Base-by-base conservation (phyloP, 306 rosid genomes). In the Medicago lupulina region DNA sequence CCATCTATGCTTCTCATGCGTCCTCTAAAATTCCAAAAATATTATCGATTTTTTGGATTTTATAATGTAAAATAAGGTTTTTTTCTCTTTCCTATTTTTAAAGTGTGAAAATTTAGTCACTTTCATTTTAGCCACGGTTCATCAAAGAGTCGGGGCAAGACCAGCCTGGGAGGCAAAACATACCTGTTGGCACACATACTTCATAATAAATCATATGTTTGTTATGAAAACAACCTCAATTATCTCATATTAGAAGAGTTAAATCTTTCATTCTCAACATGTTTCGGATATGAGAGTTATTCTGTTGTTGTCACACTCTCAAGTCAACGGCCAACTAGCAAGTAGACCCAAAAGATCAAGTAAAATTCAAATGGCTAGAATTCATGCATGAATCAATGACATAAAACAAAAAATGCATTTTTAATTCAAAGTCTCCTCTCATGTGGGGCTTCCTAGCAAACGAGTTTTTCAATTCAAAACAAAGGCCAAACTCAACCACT, bases 401-500 rank as follows among this genome's bases (percentile, higher is more conserved):
- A 64, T 54, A 63, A 81, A 53, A 63, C 66, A 76, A 7, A 39
- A 81, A 54, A 28, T 54, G 2, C 9, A 17, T 25, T 76, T 53
- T 8, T 47, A 23, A 49, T 58, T 71, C 64, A 72, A 82, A 82
- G 82, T 76, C 75, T 82, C 28, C 74, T 70, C 64, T 81, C 51
- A 44, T 71, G 82, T 82, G 82, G 76, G 80, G 62, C 43, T 15
- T 67, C 38, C 63, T 12, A 57, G 71, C 34, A 18, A 8, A 40
- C 51, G 57, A 31, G 31, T 11, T 75, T 76, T 51, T 59, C 57
- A 68, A 80, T 38, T 68, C 54, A 69, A 81, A 68, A 31, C 53
- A 81, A 61, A 72, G 71, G 79, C 76, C 44, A 82, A 66, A 72
- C 41, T 77, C 82, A 82, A 72, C 67, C 73, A 72, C 59, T 67